Conservation (phyloP, 2,329 filamentous ascomycete genomes). For the Bisporella sp. region DNA sequence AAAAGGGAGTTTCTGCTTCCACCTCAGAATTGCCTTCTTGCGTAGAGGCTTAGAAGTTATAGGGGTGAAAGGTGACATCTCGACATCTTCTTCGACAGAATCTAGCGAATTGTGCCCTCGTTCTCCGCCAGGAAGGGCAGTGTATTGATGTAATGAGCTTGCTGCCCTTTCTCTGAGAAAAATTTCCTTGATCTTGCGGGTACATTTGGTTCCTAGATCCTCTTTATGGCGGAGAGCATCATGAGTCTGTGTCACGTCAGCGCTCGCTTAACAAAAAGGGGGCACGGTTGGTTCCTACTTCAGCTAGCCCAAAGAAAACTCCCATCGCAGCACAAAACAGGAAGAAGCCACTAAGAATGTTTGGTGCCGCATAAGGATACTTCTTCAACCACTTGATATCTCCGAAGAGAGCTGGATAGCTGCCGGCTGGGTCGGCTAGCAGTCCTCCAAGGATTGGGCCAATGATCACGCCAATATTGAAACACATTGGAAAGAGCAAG, state of each 20-base stretch:
- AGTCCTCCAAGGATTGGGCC: conserved; percentile 29
- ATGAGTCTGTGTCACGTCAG: conserved; percentile 24
- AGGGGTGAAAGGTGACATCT: conserved; percentile 10
- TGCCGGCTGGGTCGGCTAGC: conserved; percentile 33
- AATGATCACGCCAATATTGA: conserved; percentile 44
- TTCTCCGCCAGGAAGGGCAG: conserved; percentile 11
- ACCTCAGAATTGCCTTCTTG: conserved; percentile 11
- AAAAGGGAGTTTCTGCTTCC: conserved; percentile 23
- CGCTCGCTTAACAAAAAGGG: too few relatives aligned
- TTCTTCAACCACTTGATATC: conserved; percentile 29
- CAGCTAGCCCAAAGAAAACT: conserved; percentile 27
- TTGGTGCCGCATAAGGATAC: conserved; percentile 37
- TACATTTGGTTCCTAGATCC: conserved; percentile 19
- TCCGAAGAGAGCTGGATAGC: conserved; percentile 31
- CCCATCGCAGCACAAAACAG: conserved; percentile 22
- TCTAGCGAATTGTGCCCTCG: background rate
- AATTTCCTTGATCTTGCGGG: conserved; percentile 10
- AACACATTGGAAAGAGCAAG: conserved; percentile 51
- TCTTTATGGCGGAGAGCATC: conserved; percentile 25
- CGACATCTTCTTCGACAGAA: conserved; percentile 7
- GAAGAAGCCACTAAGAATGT: conserved; percentile 29
- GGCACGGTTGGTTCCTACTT: conserved; percentile 4
- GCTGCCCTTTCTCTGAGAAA: conserved; percentile 8
- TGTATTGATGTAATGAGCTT: conserved; percentile 8
- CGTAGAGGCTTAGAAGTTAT: background rate